A percentile compares a stretch with the other conserved stretches of the same genome.
These are phyloP conservation scores for Tetrapisispora iriomotensis DNA, from an alignment of 805 yeast species.

Conservation along the genomic window DNA sequence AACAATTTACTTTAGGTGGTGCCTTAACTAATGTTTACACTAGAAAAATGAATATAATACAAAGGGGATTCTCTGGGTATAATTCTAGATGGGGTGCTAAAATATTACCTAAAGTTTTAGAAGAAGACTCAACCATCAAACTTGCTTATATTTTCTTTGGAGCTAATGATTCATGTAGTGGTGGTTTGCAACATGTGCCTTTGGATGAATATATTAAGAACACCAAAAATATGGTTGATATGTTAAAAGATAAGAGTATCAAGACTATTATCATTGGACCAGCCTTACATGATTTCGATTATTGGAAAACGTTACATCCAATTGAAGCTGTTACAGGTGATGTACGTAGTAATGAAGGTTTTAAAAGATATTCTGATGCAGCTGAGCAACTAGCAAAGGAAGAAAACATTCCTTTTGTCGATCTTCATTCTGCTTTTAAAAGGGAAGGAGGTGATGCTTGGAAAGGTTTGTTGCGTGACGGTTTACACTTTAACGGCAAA, in stretches of 20 bases:
- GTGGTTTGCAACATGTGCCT: slow-evolving; percentile 41
- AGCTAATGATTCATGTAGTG: slow-evolving; percentile 58
- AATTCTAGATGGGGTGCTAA: slow-evolving; percentile 50
- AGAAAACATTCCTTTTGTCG: slow-evolving; percentile 46
- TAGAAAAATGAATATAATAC: slow-evolving; percentile 57
- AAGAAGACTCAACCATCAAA: slow-evolving; percentile 36
- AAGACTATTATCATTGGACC: slow-evolving; percentile 56
- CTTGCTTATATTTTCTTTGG: slow-evolving; percentile 63
- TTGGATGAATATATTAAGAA: slow-evolving; percentile 42
- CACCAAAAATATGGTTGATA: slow-evolving; percentile 33
- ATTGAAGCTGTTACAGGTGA: slow-evolving; percentile 33
- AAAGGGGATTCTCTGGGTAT: slow-evolving; percentile 73
- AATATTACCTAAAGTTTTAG: slow-evolving; percentile 42
- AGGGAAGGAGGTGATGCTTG: slow-evolving; percentile 31
- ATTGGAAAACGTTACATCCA: slow-evolving; percentile 30
- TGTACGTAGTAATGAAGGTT: slow-evolving; percentile 37
- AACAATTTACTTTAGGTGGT: slow-evolving; percentile 41
- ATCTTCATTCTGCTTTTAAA: slow-evolving; percentile 39
- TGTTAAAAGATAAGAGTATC: slow-evolving; percentile 35
- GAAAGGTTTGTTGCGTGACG: slow-evolving; percentile 39
- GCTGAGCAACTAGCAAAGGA: slow-evolving; percentile 35
- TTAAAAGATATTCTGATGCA: slow-evolving; percentile 42
- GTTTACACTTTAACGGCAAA: slow-evolving; percentile 49
- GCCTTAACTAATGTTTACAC: slow-evolving; percentile 42
- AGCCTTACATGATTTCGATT: slow-evolving; percentile 40